A percentile compares a stretch with the other conserved stretches of the same genome.
Conservation (phyloP, 1,139 yeast species). For the Petasospora fabianii region DNA sequence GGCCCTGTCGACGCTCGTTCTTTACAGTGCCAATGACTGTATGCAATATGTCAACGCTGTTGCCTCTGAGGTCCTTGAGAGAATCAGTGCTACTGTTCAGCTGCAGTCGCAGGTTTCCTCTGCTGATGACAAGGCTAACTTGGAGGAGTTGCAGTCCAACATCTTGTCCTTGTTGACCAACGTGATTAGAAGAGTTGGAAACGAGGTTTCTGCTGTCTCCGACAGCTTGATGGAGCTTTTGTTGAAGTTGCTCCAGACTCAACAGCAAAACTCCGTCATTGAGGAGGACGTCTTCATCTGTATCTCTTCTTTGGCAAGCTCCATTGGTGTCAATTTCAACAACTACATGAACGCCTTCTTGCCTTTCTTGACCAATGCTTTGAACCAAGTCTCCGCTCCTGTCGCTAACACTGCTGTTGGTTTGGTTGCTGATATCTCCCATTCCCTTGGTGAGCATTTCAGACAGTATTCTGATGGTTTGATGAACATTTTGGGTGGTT, state of each 20-base stretch:
- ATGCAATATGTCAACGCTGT: conserved; percentile 65
- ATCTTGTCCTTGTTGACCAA: conserved; percentile 83
- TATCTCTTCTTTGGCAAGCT: conserved; percentile 82
- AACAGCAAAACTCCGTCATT: conserved; percentile 66
- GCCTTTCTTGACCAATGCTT: conserved; percentile 75
- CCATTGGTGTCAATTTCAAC: conserved; percentile 65
- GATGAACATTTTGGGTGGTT: conserved; percentile 76
- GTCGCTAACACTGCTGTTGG: conserved; percentile 90
- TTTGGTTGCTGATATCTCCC: conserved; percentile 94
- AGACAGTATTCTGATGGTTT: conserved; percentile 73
- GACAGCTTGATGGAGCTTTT: conserved; percentile 84
- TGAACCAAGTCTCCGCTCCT: conserved; percentile 78
- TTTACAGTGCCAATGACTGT: conserved; percentile 69
- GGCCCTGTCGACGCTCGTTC: conserved; percentile 79
- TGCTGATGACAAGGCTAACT: conserved; percentile 67
- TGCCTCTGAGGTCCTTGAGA: conserved; percentile 68
- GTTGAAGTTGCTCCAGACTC: conserved; percentile 54
- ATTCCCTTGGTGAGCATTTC: conserved; percentile 73
- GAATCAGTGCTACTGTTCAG: conserved; percentile 64
- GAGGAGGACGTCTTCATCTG: conserved; percentile 95
- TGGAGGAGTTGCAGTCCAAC: conserved; percentile 88
- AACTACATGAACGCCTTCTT: conserved; percentile 77
- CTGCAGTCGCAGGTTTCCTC: conserved; percentile 51
- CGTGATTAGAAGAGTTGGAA: conserved; percentile 78
- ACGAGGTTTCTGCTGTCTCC: conserved; percentile 62